These are phyloP conservation scores for Raffaelea deltoideospora DNA, from an alignment of 2,329 filamentous ascomycete genomes.

Conservation along the genomic window DNA sequence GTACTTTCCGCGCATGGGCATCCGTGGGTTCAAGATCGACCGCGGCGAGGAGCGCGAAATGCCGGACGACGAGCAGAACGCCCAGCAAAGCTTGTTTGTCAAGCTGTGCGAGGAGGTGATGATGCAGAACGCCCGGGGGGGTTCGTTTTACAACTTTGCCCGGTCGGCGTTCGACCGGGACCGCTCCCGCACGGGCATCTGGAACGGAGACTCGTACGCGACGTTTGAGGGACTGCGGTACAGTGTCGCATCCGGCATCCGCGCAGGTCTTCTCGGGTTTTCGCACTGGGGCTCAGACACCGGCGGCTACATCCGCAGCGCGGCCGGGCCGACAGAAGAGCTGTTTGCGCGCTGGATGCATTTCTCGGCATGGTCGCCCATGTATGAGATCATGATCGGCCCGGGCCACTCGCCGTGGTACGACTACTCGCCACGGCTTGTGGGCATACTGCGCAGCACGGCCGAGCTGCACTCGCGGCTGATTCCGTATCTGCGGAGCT, in stretches of 20 bases:
- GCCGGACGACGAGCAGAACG: slow-evolving; percentile 20
- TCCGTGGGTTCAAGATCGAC: slow-evolving; percentile 22
- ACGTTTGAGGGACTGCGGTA: slow-evolving; percentile 18
- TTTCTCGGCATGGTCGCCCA: slow-evolving; percentile 15
- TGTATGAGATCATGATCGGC: slow-evolving; percentile 20
- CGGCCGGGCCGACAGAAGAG: slow-evolving; percentile 14
- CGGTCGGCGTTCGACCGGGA: slow-evolving; percentile 18
- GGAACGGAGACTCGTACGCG: slow-evolving; percentile 19
- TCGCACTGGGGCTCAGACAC: slow-evolving; percentile 19
- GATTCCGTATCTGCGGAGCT: slow-evolving; percentile 18
- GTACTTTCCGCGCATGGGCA: slow-evolving; percentile 10
- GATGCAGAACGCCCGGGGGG: slow-evolving; percentile 14
- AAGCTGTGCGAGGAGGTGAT: slow-evolving; percentile 18
- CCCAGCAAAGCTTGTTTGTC: slow-evolving; percentile 17
- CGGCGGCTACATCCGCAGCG: slow-evolving; percentile 16
- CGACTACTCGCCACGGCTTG: slow-evolving; percentile 14
- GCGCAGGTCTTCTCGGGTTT: slow-evolving; percentile 17
- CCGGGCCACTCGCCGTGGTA: slow-evolving; percentile 21
- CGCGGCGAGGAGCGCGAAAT: slow-evolving; percentile 22
- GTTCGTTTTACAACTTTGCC: slow-evolving; percentile 18
- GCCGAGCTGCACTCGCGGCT: slow-evolving; percentile 17
- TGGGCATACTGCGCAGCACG: slow-evolving; percentile 16
- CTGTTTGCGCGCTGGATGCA: slow-evolving; percentile 17
- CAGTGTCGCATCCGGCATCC: slow-evolving; percentile 17
- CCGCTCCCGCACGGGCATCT: slow-evolving; percentile 15